Percentiles rank a stretch among this genome's conserved stretches.
Evolutionary conservation across 306 rosid species (phyloP).

Genomic region (Parietaria judaica): DNA sequence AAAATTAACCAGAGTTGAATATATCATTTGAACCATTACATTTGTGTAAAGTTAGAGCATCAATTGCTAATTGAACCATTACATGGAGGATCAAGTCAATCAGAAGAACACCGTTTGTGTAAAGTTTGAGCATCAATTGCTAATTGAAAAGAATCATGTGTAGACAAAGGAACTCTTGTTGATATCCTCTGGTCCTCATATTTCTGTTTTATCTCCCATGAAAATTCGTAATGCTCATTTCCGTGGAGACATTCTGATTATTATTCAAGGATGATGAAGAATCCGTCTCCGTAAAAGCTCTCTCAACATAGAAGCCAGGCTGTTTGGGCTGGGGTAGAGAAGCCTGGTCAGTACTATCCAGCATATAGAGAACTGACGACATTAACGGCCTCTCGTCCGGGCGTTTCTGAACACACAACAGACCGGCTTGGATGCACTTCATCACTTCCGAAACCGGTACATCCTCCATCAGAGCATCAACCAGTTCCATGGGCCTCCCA

Average conservation of each 20-base stretch:
- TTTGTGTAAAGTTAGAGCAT: background rate
- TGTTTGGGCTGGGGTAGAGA: constrained; percentile 8
- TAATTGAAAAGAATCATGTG: no score
- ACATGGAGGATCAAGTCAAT: no score
- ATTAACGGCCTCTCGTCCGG: constrained; percentile 48
- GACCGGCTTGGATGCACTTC: constrained; percentile 64
- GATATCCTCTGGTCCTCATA: no score
- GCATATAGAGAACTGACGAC: constrained; percentile 48
- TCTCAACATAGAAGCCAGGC: constrained; percentile 26
- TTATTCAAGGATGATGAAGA: background rate
- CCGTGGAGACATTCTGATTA: constrained; percentile 6
- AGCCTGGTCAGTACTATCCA: constrained; percentile 33
- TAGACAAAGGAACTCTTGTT: no score
- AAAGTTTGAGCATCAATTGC: no score
- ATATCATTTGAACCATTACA: no score
- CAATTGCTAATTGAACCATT: no score
- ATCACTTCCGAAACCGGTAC: constrained; percentile 23
- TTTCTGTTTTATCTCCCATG: constrained; percentile 5
- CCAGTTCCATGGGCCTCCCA: constrained; percentile 27
- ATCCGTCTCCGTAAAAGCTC: constrained; percentile 1
- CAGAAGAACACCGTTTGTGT: no score
- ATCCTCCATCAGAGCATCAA: constrained; percentile 32
- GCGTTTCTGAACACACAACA: constrained; percentile 57
- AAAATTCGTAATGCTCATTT: constrained; percentile 20
- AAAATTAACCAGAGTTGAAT: no score